These are phyloP conservation scores for Fusarium armeniacum DNA, from an alignment of 2,329 filamentous ascomycete genomes.

Conservation along the genomic window DNA sequence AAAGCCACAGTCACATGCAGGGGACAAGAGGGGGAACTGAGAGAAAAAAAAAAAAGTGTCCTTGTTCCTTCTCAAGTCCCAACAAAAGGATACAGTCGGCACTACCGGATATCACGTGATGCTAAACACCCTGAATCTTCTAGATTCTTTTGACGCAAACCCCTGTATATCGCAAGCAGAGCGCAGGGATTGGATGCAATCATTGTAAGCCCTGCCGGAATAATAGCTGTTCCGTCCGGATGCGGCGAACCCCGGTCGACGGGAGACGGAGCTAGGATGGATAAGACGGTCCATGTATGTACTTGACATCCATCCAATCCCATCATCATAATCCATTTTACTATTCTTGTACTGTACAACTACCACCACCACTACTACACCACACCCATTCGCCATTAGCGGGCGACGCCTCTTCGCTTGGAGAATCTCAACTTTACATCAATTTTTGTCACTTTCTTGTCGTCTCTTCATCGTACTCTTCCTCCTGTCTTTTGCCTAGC, in stretches of 20 bases:
- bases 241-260: conserved; percentile 40
- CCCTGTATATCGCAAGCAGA: conserved; percentile 24
- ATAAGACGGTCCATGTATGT: conserved; percentile 13
- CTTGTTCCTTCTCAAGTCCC: conserved; percentile 12
- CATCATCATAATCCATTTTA: conserved; percentile 42
- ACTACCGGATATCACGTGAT: conserved; percentile 39
- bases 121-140: conserved; percentile 2
- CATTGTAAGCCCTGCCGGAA: conserved; percentile 26
- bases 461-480: conserved; percentile 41
- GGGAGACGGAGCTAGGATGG: conserved; percentile 42
- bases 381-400: conserved; percentile 41
- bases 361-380: conserved; percentile 18
- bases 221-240: conserved; percentile 16
- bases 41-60: not conserved
- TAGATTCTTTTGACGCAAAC: conserved; percentile 41
- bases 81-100: conserved; percentile 43
- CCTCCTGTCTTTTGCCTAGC: conserved; percentile 12
- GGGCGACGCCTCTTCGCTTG: conserved; percentile 41
- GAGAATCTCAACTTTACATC: conserved; percentile 48
- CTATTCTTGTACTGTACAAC: conserved; percentile 8
- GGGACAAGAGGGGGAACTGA: conserved; percentile 2
- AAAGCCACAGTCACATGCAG: conserved; percentile 32
- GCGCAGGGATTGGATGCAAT: conserved; percentile 39
- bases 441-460: conserved; percentile 45
- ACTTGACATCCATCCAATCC: conserved; percentile 35